Evolutionary conservation across 768 basidiomycete species (phyloP).

Genomic region (Auriculariales sp.): DNA sequence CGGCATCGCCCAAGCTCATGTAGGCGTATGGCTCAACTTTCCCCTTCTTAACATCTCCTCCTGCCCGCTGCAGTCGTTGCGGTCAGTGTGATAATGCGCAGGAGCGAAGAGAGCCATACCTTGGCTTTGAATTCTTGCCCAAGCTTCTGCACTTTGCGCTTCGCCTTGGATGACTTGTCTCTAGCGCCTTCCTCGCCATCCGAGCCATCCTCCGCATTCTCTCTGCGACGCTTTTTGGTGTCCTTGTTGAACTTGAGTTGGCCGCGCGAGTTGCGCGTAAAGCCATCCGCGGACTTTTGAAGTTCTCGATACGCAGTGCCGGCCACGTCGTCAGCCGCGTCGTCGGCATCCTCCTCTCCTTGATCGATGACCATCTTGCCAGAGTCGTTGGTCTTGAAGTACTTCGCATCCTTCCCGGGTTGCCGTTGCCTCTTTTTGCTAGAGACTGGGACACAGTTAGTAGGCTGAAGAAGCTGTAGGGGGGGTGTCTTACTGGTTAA

Average conservation of each 20-base stretch:
- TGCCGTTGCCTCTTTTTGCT: constrained; percentile 43
- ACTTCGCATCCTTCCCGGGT: constrained; percentile 73
- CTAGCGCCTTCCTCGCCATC: constrained; percentile 43
- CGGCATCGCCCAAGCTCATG: constrained; percentile 67
- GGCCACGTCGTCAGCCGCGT: constrained; percentile 35
- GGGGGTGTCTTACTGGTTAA: constrained; percentile 41
- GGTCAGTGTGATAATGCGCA: background rate
- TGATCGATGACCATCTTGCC: constrained; percentile 63
- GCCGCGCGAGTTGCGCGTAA: constrained; percentile 71
- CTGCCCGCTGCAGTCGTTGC: constrained; percentile 54
- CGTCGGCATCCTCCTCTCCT: constrained; percentile 21
- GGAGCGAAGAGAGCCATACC: constrained; percentile 36
- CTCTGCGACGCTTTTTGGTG: constrained; percentile 80
- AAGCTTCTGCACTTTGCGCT: constrained; percentile 39
- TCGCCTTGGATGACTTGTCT: constrained; percentile 30
- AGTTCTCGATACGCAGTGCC: constrained; percentile 77
- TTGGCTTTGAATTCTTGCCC: constrained; percentile 95
- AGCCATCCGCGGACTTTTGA: constrained; percentile 77
- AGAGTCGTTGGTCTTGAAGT: constrained; percentile 78
- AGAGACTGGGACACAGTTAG: constrained; percentile 19
- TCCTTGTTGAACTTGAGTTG: constrained; percentile 92
- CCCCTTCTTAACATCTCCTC: constrained; percentile 82
- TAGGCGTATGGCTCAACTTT: constrained; percentile 91
- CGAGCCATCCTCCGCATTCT: constrained; percentile 37
- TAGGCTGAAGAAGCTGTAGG: background rate